Conservation (phyloP, 2,329 filamentous ascomycete species). For the Tolypocladium tropicale region DNA sequence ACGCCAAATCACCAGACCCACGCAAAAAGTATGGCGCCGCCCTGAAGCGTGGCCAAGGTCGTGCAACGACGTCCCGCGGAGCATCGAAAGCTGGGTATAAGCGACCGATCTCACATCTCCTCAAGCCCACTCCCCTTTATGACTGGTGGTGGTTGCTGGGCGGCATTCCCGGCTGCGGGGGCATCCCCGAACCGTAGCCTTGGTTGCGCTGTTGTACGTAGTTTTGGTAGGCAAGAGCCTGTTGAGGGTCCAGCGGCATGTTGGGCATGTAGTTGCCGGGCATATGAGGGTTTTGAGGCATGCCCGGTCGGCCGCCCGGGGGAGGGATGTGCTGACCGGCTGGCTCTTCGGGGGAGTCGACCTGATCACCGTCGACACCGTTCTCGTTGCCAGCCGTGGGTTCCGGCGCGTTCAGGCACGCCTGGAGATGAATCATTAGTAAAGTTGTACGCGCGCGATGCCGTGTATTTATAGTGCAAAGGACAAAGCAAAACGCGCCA, state of each 20-base stretch:
- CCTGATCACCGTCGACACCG: slow-evolving; percentile 67
- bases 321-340: slow-evolving; percentile 65
- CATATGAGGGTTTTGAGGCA: slow-evolving; percentile 55
- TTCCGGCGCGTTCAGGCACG: slow-evolving; percentile 93
- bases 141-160: slow-evolving; percentile 76
- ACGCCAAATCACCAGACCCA: slow-evolving; percentile 34
- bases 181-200: slow-evolving; percentile 67
- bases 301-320: slow-evolving; percentile 46
- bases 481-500: not conserved
- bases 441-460: not conserved
- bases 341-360: slow-evolving; percentile 88
- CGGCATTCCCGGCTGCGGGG: slow-evolving; percentile 66
- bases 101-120: slow-evolving; percentile 19
- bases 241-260: slow-evolving; percentile 63
- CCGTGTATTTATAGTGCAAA: not conserved
- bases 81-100: slow-evolving; percentile 53
- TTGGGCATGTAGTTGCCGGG: slow-evolving; percentile 51
- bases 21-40: slow-evolving; percentile 27
- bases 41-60: slow-evolving; percentile 14
- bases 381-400: slow-evolving; percentile 73
- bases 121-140: slow-evolving; percentile 27
- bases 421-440: slow-evolving; percentile 45
- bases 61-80: slow-evolving; percentile 22
- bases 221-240: slow-evolving; percentile 73
- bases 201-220: slow-evolving; percentile 66